phyloP scores from a whole-genome alignment of 371 early-diverging fungal genomes.

The Apophysomyces variabilis region DNA sequence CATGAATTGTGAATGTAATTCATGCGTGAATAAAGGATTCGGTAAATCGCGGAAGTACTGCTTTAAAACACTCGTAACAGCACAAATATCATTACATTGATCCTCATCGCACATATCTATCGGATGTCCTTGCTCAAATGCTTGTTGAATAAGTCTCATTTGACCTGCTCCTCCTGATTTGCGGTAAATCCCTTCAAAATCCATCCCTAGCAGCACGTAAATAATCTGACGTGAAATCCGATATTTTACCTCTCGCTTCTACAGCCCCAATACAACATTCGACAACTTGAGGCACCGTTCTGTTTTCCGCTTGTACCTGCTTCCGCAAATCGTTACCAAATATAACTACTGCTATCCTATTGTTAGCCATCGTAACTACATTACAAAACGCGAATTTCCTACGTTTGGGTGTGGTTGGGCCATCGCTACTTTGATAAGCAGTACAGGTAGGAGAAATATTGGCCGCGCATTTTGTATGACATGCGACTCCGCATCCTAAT shows the following conservation, averaged over 20 bases:
- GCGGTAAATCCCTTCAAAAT: slow-evolving; percentile 84
- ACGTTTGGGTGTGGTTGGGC: slow-evolving; percentile 7
- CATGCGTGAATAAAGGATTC: slow-evolving; percentile 86
- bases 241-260: slow-evolving; percentile 53
- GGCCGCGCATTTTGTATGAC: slow-evolving; percentile 45
- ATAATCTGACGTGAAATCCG: too few species aligned
- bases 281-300: slow-evolving; percentile 73
- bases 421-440: slow-evolving; percentile 23
- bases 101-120: slow-evolving; percentile 54
- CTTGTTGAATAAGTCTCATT: slow-evolving; percentile 64
- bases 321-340: slow-evolving; percentile 46
- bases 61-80: slow-evolving; percentile 90
- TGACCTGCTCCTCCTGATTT: slow-evolving; percentile 87
- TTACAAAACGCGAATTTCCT: background rate
- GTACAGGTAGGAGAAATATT: slow-evolving; percentile 32
- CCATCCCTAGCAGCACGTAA: slow-evolving; percentile 32
- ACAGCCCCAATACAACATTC: slow-evolving; percentile 78
- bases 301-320: slow-evolving; percentile 39
- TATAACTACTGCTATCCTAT: slow-evolving; percentile 17
- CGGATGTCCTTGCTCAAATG: slow-evolving; percentile 51
- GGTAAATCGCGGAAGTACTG: slow-evolving; percentile 93
- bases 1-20: slow-evolving; percentile 77
- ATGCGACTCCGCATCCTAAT: slow-evolving; percentile 41
- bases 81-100: slow-evolving; percentile 66
- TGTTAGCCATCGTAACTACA: background rate